Conservation (phyloP, 2,329 filamentous ascomycete genomes). For the Acrodontium crateriforme region DNA sequence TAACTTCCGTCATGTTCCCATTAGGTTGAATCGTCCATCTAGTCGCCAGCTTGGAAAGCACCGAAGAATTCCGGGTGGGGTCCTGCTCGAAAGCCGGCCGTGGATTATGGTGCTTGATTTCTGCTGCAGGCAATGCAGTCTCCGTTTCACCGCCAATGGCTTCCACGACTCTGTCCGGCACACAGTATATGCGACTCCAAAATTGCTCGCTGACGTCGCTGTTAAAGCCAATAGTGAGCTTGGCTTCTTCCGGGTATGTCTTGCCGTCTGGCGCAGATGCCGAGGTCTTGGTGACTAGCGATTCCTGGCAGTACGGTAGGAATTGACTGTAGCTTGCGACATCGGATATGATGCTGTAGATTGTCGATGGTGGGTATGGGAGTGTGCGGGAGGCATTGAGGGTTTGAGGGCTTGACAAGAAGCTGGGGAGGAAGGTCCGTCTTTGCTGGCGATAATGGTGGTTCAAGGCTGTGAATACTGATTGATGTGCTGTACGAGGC, state of each 20-base stretch:
- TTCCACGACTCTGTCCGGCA: conserved; percentile 59
- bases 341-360: conserved; percentile 82
- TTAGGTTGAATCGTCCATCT: conserved; percentile 48
- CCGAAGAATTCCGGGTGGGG: conserved; percentile 15
- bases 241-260: conserved; percentile 58
- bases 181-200: conserved; percentile 64
- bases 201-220: conserved; percentile 71
- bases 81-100: conserved; percentile 24
- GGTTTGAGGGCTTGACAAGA: conserved; percentile 46
- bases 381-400: conserved; percentile 64
- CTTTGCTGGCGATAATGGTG: conserved; percentile 8
- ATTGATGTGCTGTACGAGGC: no score
- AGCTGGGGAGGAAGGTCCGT: conserved; percentile 29
- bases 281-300: conserved; percentile 64
- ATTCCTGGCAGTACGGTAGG: conserved; percentile 78
- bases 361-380: conserved; percentile 53
- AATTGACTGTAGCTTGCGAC: conserved; percentile 73
- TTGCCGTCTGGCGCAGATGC: conserved; percentile 31
- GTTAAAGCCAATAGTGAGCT: conserved; percentile 74
- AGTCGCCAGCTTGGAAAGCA: conserved; percentile 57
- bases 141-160: conserved; percentile 51
- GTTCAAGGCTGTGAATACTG: conserved; percentile 10
- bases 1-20: conserved; percentile 53
- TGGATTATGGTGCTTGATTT: conserved; percentile 29
- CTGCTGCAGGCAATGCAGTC: conserved; percentile 28